phyloP scores from a whole-genome alignment of 2,329 filamentous ascomycete genomes.

The Stenocarpella maydis region DNA sequence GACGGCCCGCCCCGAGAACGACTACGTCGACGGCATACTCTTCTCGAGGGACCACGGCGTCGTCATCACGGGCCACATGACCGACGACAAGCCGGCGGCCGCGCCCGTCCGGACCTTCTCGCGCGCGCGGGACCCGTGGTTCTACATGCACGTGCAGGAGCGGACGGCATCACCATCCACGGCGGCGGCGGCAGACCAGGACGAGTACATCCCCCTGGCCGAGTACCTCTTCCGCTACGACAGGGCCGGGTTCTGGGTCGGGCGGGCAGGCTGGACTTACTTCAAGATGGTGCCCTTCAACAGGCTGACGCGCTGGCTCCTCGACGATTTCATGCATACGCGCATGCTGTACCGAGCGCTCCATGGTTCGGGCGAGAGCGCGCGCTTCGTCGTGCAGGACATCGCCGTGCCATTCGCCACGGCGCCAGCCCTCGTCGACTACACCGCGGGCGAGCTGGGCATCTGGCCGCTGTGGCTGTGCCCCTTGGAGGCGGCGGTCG shows the following conservation, averaged over 20 bases:
- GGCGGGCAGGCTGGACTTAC: constrained; percentile 70
- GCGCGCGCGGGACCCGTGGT: constrained; percentile 75
- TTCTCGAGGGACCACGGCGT: constrained; percentile 69
- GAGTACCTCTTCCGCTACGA: constrained; percentile 83
- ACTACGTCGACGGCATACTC: constrained; percentile 79
- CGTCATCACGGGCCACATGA: constrained; percentile 71
- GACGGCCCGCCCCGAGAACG: constrained; percentile 55
- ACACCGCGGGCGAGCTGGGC: constrained; percentile 56
- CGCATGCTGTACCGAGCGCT: constrained; percentile 78
- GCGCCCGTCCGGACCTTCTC: constrained; percentile 60
- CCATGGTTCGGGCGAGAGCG: constrained; percentile 71
- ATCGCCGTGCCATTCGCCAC: constrained; percentile 64
- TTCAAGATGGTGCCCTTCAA: constrained; percentile 72
- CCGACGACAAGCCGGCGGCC: constrained; percentile 56
- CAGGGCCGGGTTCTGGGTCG: constrained; percentile 79
- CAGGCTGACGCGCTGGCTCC: constrained; percentile 69
- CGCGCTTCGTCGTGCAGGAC: constrained; percentile 74
- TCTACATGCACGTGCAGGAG: constrained; percentile 73
- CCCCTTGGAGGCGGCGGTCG: constrained; percentile 58
- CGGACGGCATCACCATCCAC: constrained; percentile 42
- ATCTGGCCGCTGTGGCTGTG: constrained; percentile 71
- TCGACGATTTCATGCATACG: constrained; percentile 78
- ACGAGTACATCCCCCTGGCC: constrained; percentile 71
- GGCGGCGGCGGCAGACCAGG: too few relatives aligned
- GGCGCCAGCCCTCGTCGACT: constrained; percentile 62